Evolutionary conservation across 768 basidiomycete species (phyloP).

Genomic region (Tricholoma sp.): DNA sequence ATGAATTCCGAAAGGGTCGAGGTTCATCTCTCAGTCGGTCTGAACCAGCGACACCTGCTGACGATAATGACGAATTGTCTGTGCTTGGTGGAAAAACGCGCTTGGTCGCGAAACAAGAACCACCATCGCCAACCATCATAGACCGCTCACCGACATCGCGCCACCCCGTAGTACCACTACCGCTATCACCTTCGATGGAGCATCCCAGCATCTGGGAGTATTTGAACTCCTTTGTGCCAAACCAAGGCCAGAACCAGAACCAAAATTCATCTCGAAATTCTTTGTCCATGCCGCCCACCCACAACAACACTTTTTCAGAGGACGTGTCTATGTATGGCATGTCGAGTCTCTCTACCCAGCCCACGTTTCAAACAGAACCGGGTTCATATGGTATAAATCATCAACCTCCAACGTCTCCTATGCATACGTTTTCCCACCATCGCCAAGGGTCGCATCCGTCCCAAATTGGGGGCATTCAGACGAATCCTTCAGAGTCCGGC

Average conservation of each 20-base stretch:
- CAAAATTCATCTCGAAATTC: conserved; percentile 10
- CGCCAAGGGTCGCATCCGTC: conserved; percentile 13
- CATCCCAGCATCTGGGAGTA: conserved; percentile 68
- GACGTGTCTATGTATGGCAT: conserved; percentile 44
- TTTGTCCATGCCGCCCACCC: conserved; percentile 4
- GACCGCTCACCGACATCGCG: conserved; percentile 68
- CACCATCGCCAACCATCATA: conserved; percentile 46
- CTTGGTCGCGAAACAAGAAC: conserved; percentile 57
- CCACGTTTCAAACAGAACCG: conserved; percentile 30
- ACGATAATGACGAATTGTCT: conserved; percentile 60
- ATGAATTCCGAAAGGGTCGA: conserved; percentile 59
- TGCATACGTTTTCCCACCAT: conserved; percentile 17
- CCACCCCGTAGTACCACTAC: conserved; percentile 70
- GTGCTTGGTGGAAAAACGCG: conserved; percentile 64
- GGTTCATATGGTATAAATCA: conserved; percentile 27
- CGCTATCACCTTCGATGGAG: conserved; percentile 46
- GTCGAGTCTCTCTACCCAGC: conserved; percentile 29
- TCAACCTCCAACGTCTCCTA: conserved; percentile 12
- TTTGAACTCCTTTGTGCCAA: conserved; percentile 51
- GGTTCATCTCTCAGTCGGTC: conserved; percentile 37
- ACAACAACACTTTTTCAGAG: conserved; percentile 12
- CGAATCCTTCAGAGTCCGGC: conserved; percentile 6
- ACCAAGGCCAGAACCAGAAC: conserved; percentile 16
- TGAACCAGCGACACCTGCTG: conserved; percentile 37
- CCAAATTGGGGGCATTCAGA: conserved; percentile 10